Base-by-base conservation (phyloP, 2,329 filamentous ascomycete species). In the Colletotrichum sp. region DNA sequence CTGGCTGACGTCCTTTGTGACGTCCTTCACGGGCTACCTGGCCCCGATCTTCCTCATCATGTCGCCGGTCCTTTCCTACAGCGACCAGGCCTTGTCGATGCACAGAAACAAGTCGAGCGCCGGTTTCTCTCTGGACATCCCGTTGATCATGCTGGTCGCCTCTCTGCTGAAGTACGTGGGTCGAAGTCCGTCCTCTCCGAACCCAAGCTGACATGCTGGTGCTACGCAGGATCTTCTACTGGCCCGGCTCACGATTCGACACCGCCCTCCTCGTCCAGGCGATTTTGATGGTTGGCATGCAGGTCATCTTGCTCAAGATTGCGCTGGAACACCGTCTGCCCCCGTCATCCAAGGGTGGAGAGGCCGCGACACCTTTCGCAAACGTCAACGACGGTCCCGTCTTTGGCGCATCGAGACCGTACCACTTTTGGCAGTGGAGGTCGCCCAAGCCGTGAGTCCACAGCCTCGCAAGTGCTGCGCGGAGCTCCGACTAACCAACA, bases 351-450 rank as follows among this genome's bases (percentile, higher is more conserved):
- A 92, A 91, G 83, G 91, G 91, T 52, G 91, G 92, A 72, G 91
- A 92, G 67, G 87, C 89, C 8, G 87, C 89, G 4, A 78, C 87
- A 26, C 94, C 94, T 15, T 96, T 96, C 82, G 87, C 90, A 3
- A 90, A 89, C 26, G 81, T 86, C 9, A 82, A 87, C 52, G 86
- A 88, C 39, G 74, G 74, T 13, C 74, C 74, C 77, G 85, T 82
- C 12, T 79, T 82, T 73, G 84, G 83, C 73, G 84, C 84, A 60
- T 88, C 87, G 76, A 88, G 94, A 28, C 94, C 94, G 1, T 96
- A 93, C 82, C 90, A 92, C 80, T 96, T 96, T 83, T 96, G 95
- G 95, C 94, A 95, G 84, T 96, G 95, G 95, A 90, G 92, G 72
- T 91, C 91, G 24, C 89, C 92, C 7, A 92, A 92, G 80, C 94